These are phyloP conservation scores for Zygosaccharomyces kombuchaensis DNA, from an alignment of 805 yeast species.

Conservation along the genomic window DNA sequence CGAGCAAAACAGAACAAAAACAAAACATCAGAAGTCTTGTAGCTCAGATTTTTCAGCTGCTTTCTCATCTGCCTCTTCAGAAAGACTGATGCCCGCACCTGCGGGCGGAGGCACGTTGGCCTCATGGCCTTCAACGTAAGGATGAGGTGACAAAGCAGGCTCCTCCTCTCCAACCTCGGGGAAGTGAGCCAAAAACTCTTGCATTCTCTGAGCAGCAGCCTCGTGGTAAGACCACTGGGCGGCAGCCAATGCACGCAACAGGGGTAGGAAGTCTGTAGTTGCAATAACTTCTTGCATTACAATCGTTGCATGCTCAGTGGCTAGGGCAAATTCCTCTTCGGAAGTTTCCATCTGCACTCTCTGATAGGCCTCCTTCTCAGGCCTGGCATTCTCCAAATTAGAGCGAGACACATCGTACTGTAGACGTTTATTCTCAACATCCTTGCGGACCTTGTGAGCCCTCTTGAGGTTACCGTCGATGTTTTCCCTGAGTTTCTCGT, in stretches of 20 bases:
- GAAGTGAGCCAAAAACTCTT: slow-evolving; percentile 42
- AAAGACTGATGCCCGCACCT: slow-evolving; percentile 3
- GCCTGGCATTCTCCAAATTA: slow-evolving; percentile 44
- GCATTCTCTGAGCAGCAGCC: slow-evolving; percentile 64
- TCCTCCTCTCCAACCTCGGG: neutral
- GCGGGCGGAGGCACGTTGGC: neutral
- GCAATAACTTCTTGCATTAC: slow-evolving; percentile 78
- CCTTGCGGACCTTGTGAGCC: slow-evolving; percentile 63
- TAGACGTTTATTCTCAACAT: slow-evolving; percentile 73
- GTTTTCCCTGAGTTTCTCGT: slow-evolving; percentile 58
- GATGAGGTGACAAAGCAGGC: neutral
- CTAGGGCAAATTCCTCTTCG: slow-evolving; percentile 86
- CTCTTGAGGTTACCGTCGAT: slow-evolving; percentile 56
- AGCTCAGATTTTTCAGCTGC: slow-evolving; percentile 9
- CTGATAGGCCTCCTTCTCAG: slow-evolving; percentile 67
- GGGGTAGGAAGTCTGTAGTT: slow-evolving; percentile 62
- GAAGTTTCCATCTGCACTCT: slow-evolving; percentile 75
- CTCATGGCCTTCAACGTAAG: neutral
- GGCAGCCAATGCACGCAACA: slow-evolving; percentile 60
- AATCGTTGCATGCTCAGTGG: slow-evolving; percentile 81
- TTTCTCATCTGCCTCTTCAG: slow-evolving; percentile 8
- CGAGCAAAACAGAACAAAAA: slow-evolving; percentile 1
- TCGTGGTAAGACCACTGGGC: slow-evolving; percentile 83
- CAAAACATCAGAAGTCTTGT: neutral
- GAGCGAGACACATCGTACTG: slow-evolving; percentile 76